Evolutionary conservation across 129 eudicot genomes (phyloP).

Genomic region (Flaveria bidentis): DNA sequence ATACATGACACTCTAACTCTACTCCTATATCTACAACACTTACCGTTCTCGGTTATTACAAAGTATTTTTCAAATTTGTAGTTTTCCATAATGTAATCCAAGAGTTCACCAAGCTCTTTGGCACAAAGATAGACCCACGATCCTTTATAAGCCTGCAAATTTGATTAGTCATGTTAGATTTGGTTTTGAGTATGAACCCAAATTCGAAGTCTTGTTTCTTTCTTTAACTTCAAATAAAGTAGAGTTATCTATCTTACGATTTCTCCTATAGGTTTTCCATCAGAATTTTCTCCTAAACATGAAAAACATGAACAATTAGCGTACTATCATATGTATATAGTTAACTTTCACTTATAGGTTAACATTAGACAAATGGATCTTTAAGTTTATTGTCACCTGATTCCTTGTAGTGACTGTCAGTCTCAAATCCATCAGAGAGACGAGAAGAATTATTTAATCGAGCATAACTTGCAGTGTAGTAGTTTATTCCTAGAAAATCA

Average conservation of each 20-base stretch:
- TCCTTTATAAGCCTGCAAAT: constrained; percentile 19
- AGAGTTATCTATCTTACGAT: constrained; percentile 10
- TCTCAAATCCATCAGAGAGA: constrained; percentile 18
- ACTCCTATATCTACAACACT: neutral
- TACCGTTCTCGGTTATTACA: constrained; percentile 38
- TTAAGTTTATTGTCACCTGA: constrained; percentile 16
- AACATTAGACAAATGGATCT: neutral
- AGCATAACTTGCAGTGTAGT: constrained; percentile 51
- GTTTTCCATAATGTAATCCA: neutral
- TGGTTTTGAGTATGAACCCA: neutral
- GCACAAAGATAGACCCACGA: constrained; percentile 41
- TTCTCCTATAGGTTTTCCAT: neutral
- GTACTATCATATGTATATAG: too few relatives aligned
- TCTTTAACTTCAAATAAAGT: neutral
- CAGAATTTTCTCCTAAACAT: constrained; percentile 19
- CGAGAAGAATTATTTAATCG: neutral
- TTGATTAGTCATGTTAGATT: neutral
- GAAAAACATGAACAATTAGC: neutral
- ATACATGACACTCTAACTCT: too few relatives aligned
- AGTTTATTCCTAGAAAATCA: constrained; percentile 67
- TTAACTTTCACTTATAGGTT: too few relatives aligned
- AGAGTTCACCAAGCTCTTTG: constrained; percentile 22
- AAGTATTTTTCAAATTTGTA: constrained; percentile 5
- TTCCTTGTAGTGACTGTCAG: constrained; percentile 23
- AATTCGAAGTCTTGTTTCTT: neutral